A percentile compares a stretch with the other conserved stretches of the same genome.
phyloP scores from a whole-genome alignment of 2,329 filamentous ascomycete genomes.

The Sphaerostilbella broomeana region DNA sequence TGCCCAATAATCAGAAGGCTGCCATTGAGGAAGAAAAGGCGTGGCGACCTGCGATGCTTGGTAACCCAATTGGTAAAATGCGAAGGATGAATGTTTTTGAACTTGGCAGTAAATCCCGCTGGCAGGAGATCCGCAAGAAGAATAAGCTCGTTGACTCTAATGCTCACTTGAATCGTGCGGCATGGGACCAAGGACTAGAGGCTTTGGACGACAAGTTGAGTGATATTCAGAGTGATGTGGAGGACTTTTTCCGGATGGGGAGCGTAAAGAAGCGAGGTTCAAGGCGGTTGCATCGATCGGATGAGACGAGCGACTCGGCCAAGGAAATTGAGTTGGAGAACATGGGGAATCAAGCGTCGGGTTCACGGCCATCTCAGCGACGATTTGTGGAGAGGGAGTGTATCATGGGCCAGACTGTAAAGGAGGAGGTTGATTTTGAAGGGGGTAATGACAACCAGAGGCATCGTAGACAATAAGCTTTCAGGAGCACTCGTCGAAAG shows the following conservation, averaged over 20 bases:
- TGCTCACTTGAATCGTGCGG: constrained; percentile 30
- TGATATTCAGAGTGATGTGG: constrained; percentile 28
- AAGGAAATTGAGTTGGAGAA: constrained; percentile 26
- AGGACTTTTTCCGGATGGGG: constrained; percentile 23
- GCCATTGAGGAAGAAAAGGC: constrained; percentile 47
- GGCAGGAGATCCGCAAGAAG: constrained; percentile 62
- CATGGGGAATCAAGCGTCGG: constrained; percentile 16
- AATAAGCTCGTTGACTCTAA: constrained; percentile 49
- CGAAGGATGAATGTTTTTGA: constrained; percentile 67
- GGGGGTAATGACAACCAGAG: constrained; percentile 10
- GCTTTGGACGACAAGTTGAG: constrained; percentile 33
- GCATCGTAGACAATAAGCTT: not conserved
- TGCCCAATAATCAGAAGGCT: constrained; percentile 32
- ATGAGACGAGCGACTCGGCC: constrained; percentile 23
- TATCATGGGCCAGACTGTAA: constrained; percentile 32
- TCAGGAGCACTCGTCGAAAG: not conserved
- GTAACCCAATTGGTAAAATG: constrained; percentile 62
- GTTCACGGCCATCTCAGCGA: constrained; percentile 13
- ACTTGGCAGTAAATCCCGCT: constrained; percentile 59
- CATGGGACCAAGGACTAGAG: constrained; percentile 29
- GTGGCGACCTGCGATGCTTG: constrained; percentile 65
- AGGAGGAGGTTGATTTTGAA: constrained; percentile 28
- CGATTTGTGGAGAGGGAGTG: constrained; percentile 28
- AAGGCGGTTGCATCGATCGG: constrained; percentile 22
- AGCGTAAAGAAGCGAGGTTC: constrained; percentile 21